Evolutionary conservation across 441 rosid genomes (phyloP).

Genomic region (Geranium incanum): DNA sequence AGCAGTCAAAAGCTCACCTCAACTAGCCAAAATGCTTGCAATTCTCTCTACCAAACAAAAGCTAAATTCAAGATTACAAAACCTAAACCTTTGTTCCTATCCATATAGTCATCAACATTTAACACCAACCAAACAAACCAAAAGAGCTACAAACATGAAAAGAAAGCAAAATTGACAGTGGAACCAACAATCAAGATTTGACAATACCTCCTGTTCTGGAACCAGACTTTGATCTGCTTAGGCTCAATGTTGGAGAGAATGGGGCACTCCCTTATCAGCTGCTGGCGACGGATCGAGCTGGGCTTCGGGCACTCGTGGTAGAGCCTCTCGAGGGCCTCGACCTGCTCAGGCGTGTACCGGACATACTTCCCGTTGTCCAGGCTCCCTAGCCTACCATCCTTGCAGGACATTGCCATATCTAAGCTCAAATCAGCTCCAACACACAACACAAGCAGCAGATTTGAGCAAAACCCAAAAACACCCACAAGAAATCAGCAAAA

Average conservation of each 20-base stretch:
- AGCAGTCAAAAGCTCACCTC: neutral
- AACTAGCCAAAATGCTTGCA: neutral
- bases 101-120: neutral
- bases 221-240: slow-evolving; percentile 99
- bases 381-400: slow-evolving; percentile 55
- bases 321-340: slow-evolving; percentile 93
- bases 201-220: slow-evolving; percentile 79
- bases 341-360: slow-evolving; percentile 96
- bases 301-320: slow-evolving; percentile 93
- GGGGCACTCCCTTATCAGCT: slow-evolving; percentile 89
- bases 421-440: neutral
- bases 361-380: slow-evolving; percentile 83
- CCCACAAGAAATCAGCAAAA: neutral
- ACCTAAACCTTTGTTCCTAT: neutral
- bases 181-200: neutral
- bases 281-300: slow-evolving; percentile 31
- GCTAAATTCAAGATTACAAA: neutral
- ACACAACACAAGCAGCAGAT: neutral
- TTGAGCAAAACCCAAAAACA: neutral
- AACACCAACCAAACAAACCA: slow-evolving; percentile 5
- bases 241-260: slow-evolving; percentile 24
- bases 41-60: neutral
- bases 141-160: neutral
- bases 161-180: neutral
- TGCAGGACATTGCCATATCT: slow-evolving; percentile 60